Conservation (phyloP, 805 yeast genomes). For the Ogataea minuta region DNA sequence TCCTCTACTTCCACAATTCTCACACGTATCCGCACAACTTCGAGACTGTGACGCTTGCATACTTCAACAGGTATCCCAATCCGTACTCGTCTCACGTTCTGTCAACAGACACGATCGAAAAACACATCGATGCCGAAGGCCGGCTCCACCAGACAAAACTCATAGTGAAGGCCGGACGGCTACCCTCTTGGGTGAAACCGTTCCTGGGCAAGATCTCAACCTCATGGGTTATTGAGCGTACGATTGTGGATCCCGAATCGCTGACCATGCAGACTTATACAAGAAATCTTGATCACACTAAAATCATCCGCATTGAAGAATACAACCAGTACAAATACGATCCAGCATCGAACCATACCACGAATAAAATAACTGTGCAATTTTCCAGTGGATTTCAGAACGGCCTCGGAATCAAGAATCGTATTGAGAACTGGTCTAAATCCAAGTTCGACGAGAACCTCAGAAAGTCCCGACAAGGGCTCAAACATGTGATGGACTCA, state of each 20-base stretch:
- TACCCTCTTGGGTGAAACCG: conserved; percentile 78
- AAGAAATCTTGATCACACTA: conserved; percentile 80
- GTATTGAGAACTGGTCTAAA: conserved; percentile 82
- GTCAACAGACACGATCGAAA: conserved; percentile 73
- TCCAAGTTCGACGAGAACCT: conserved; percentile 66
- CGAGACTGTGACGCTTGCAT: conserved; percentile 70
- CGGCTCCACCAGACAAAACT: conserved; percentile 69
- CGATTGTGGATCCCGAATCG: conserved; percentile 62
- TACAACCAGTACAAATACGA: conserved; percentile 52
- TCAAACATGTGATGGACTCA: conserved; percentile 70
- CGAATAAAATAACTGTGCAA: conserved; percentile 51
- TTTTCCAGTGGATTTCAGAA: conserved; percentile 72
- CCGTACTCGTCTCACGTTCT: conserved; percentile 86
- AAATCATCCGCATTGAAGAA: conserved; percentile 77
- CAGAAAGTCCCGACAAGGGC: conserved; percentile 64
- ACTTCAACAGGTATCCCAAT: conserved; percentile 69
- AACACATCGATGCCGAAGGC: conserved; percentile 58
- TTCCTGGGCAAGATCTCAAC: conserved; percentile 67
- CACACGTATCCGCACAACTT: conserved; percentile 65
- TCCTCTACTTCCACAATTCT: conserved; percentile 54
- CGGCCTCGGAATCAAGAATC: conserved; percentile 58
- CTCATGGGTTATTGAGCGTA: conserved; percentile 79
- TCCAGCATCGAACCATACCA: conserved; percentile 34
- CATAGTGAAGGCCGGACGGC: conserved; percentile 72
- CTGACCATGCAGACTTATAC: conserved; percentile 65